Evolutionary conservation across 192 early-diverging fungal genomes (phyloP), one percentile per base, ranked within the genome.

Genomic region (Rhizoclosmatium sp.): DNA sequence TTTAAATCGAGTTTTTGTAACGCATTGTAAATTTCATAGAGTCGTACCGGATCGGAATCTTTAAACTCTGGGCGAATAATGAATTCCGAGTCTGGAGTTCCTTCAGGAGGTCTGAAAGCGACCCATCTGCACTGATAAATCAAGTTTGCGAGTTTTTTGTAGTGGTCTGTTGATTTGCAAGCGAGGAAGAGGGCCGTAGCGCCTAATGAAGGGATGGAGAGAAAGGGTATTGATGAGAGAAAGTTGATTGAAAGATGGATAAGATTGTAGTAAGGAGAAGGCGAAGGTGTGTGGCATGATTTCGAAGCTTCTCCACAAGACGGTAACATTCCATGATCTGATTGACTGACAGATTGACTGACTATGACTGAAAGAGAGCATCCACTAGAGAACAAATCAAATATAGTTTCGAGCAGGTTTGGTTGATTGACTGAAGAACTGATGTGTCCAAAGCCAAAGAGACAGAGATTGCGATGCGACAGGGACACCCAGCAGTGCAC

Each of bases 91-190:
- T 75, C 59, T 31, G 31, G 31, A 39, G 62, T 59, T 46, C 73
- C 73, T 23, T 60, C 59, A 21, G 73, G 73, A 9, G 59, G 59
- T 47, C 62, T 75, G 56, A 75, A 75, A 16, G 73, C 73, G 19
- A 64, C 73, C 58, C 60, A 64, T 2, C 73, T 58, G 60, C 73
- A 75, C 10, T 75, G 60, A 46, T 75, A 46, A 64, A 75, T 75
- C n/a, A 75, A 9, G 19, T n/a, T 75, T 14, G 73, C 39, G 9
- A 75, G 61, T 47, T 75, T 75, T 19, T 58, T 56, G 59, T 75
- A 75, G 39, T 75, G 62, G 39, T 75, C 73, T 16, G 73, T 75
- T 4, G 73, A 21, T 64, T 75, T 75, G 46, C 73, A 75, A 7
- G 73, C 48, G 9, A 75, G 47, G 45, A 75, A 75, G 9, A 75